Evolutionary conservation across 805 yeast genomes (phyloP).

Genomic region (Kurtzmaniella fragi): DNA sequence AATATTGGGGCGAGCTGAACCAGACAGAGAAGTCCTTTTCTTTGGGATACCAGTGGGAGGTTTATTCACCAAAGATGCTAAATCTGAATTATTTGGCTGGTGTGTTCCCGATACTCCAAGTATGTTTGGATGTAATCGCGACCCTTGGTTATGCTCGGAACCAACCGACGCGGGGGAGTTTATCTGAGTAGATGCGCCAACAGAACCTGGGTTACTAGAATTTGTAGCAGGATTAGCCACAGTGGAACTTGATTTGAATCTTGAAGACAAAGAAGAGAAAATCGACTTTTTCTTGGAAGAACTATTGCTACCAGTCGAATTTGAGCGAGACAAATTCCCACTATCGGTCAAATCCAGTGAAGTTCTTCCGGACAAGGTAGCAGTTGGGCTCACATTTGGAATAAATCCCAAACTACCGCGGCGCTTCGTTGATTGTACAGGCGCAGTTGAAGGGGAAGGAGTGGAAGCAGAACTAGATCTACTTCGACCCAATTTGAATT

Average conservation of each 20-base stretch:
- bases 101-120: slow-evolving; percentile 6
- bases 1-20: background rate
- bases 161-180: background rate
- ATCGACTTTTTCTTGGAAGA: slow-evolving; percentile 20
- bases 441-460: slow-evolving; percentile 4
- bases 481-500: slow-evolving; percentile 20
- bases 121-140: background rate
- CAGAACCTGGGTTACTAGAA: background rate
- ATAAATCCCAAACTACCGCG: slow-evolving; percentile 8
- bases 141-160: background rate
- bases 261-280: slow-evolving; percentile 36
- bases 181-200: slow-evolving; percentile 5
- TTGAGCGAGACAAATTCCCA: slow-evolving; percentile 12
- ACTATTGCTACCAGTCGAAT: slow-evolving; percentile 5
- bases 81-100: slow-evolving; percentile 12
- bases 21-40: slow-evolving; percentile 8
- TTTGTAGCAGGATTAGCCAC: slow-evolving; percentile 4
- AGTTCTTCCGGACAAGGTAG: slow-evolving; percentile 11
- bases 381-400: slow-evolving; percentile 8
- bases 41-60: slow-evolving; percentile 21
- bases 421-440: slow-evolving; percentile 8
- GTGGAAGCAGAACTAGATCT: slow-evolving; percentile 19
- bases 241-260: slow-evolving; percentile 24
- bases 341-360: slow-evolving; percentile 13
- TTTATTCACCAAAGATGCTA: slow-evolving; percentile 16